Percentiles rank a stretch among this genome's conserved stretches.
These are phyloP conservation scores for Drosera capensis DNA, from an alignment of 148 eudicot species.

Conservation along the genomic window DNA sequence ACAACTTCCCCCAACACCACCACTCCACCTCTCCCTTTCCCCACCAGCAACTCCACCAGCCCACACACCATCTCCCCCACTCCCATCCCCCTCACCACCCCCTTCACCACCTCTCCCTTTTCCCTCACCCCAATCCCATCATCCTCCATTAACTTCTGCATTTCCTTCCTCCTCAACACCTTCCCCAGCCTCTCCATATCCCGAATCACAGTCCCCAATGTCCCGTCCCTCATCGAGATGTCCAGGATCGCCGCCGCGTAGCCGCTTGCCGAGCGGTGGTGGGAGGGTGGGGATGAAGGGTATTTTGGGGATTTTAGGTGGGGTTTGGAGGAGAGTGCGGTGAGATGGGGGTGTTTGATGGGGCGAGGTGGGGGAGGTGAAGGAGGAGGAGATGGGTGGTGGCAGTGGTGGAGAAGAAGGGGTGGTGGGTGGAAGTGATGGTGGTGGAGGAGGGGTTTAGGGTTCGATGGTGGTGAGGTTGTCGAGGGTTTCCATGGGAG, in stretches of 20 bases:
- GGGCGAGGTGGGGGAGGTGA: too few species aligned
- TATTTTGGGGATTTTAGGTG: neutral
- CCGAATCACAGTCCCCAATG: slow-evolving; percentile 16
- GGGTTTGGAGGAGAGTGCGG: slow-evolving; percentile 7
- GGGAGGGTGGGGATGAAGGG: slow-evolving; percentile 3
- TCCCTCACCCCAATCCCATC: too few species aligned
- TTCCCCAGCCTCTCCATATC: slow-evolving; percentile 33
- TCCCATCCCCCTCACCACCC: too few species aligned
- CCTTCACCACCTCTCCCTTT: slow-evolving; percentile 22
- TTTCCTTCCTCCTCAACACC: slow-evolving; percentile 19
- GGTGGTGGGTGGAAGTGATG: too few species aligned
- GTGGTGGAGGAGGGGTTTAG: too few species aligned
- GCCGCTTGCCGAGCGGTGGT: slow-evolving; percentile 36
- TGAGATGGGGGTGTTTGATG: too few species aligned
- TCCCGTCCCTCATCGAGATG: slow-evolving; percentile 17
- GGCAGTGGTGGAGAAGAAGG: too few species aligned
- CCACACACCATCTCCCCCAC: slow-evolving; percentile 37
- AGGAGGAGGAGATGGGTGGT: too few species aligned
- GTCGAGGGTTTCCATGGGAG: too few species aligned
- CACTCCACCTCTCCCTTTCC: slow-evolving; percentile 27
- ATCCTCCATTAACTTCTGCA: slow-evolving; percentile 18
- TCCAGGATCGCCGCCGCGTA: slow-evolving; percentile 76
- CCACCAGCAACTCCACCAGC: slow-evolving; percentile 24
- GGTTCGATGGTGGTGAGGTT: too few species aligned
- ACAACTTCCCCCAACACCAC: slow-evolving; percentile 33